Evolutionary conservation across 2,329 filamentous ascomycete species (phyloP).

Genomic region (Fusarium sacchari): DNA sequence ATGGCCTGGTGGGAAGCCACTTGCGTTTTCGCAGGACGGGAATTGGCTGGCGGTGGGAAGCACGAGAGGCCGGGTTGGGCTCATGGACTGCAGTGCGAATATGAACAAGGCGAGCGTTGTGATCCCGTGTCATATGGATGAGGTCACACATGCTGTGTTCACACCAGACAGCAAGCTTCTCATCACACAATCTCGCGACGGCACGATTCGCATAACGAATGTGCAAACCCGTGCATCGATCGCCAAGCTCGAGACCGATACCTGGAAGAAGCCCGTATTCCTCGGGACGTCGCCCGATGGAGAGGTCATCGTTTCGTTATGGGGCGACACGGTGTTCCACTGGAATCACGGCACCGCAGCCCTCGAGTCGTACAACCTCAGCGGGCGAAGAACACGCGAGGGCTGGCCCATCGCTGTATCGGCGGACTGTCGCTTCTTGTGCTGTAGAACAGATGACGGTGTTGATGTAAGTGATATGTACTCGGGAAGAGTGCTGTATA

Average conservation of each 20-base stretch:
- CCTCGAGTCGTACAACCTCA: constrained; percentile 48
- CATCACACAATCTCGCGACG: constrained; percentile 42
- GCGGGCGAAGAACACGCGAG: constrained; percentile 44
- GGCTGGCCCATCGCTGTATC: constrained; percentile 52
- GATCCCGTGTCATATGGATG: constrained; percentile 39
- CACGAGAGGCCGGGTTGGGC: constrained; percentile 35
- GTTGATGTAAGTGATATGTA: constrained; percentile 49
- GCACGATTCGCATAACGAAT: constrained; percentile 42
- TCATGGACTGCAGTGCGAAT: constrained; percentile 34
- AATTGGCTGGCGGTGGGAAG: constrained; percentile 38
- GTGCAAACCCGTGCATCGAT: constrained; percentile 32
- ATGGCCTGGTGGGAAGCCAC: constrained; percentile 36
- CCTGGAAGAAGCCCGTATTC: constrained; percentile 42
- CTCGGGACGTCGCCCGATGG: constrained; percentile 45
- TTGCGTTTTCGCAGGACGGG: constrained; percentile 41
- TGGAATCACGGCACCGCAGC: constrained; percentile 46
- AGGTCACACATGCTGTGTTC: constrained; percentile 43
- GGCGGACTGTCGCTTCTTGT: constrained; percentile 48
- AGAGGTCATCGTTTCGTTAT: constrained; percentile 47
- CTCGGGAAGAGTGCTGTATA: constrained; percentile 49
- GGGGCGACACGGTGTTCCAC: constrained; percentile 49
- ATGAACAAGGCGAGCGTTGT: constrained; percentile 27
- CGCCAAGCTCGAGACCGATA: constrained; percentile 45
- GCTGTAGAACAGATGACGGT: constrained; percentile 50
- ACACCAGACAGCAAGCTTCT: constrained; percentile 40